Evolutionary conservation across 768 basidiomycete species (phyloP).

Genomic region (Asterophora lycoperdoides): DNA sequence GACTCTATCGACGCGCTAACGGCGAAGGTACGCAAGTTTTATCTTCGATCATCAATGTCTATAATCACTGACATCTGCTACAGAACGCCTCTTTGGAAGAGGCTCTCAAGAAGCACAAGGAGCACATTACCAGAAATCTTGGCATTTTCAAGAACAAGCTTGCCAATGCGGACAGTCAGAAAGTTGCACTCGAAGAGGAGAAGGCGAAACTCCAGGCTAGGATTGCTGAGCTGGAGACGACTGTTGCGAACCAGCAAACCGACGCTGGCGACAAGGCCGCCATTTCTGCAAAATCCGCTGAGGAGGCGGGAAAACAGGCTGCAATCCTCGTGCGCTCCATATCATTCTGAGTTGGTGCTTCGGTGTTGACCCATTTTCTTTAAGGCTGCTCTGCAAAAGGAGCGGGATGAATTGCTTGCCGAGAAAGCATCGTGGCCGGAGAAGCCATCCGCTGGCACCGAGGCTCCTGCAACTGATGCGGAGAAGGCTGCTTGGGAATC

Average conservation of each 20-base stretch:
- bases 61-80: background rate
- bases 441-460: conserved; percentile 25
- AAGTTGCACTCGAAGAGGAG: conserved; percentile 32
- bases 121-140: conserved; percentile 25
- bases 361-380: background rate
- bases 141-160: conserved; percentile 29
- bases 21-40: conserved; percentile 26
- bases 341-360: background rate
- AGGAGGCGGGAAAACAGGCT: conserved; percentile 29
- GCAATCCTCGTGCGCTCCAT: conserved; percentile 32
- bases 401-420: conserved; percentile 57
- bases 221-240: conserved; percentile 33
- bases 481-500: conserved; percentile 45
- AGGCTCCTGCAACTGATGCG: conserved; percentile 21
- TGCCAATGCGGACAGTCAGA: conserved; percentile 33
- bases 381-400: conserved; percentile 50
- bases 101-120: conserved; percentile 34
- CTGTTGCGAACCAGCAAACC: conserved; percentile 29
- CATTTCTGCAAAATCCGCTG: conserved; percentile 16
- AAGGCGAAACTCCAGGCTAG: conserved; percentile 36
- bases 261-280: conserved; percentile 17
- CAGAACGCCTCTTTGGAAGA: conserved; percentile 44
- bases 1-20: conserved; percentile 23
- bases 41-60: background rate
- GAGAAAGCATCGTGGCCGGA: conserved; percentile 49